These are phyloP conservation scores for Gossypioides kirkii DNA, from an alignment of 345 rosid genomes.

Conservation along the genomic window DNA sequence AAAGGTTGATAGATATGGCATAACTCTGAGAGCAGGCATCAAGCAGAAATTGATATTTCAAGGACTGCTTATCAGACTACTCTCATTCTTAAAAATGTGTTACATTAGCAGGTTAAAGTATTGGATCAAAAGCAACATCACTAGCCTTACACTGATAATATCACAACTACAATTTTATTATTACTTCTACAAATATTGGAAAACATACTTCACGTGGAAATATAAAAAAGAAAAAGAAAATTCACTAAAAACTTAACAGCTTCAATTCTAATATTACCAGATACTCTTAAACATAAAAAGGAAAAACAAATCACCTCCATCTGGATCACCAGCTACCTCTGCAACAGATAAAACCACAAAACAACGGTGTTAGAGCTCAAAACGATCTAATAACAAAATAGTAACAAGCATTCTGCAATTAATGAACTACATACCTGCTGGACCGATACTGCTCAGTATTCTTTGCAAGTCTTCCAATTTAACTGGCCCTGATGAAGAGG, in stretches of 20 bases:
- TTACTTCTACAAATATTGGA: not conserved
- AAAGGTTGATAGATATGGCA: not conserved
- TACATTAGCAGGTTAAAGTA: not conserved
- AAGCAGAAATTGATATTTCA: conserved; percentile 1
- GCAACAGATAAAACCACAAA: conserved; percentile 25
- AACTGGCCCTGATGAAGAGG: conserved; percentile 83
- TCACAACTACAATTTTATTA: not conserved
- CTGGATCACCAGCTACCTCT: conserved; percentile 61
- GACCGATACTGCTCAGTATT: conserved; percentile 75
- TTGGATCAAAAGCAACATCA: not conserved
- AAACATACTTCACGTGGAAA: not conserved
- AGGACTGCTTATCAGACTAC: not conserved
- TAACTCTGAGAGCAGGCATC: not conserved
- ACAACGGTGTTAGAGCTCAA: conserved; percentile 25
- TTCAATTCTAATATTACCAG: not conserved
- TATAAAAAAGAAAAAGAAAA: not conserved
- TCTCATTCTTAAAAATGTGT: not conserved
- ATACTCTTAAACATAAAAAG: not conserved
- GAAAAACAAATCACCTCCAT: conserved; percentile 51
- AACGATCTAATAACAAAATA: conserved; percentile 6
- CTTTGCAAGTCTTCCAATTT: conserved; percentile 85
- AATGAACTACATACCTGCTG: conserved; percentile 44
- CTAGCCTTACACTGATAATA: not conserved
- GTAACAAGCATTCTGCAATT: conserved; percentile 7
- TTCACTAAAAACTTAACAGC: not conserved